These are phyloP conservation scores for Wickerhamiella hasegawae DNA, from an alignment of 805 yeast genomes.

Conservation along the genomic window DNA sequence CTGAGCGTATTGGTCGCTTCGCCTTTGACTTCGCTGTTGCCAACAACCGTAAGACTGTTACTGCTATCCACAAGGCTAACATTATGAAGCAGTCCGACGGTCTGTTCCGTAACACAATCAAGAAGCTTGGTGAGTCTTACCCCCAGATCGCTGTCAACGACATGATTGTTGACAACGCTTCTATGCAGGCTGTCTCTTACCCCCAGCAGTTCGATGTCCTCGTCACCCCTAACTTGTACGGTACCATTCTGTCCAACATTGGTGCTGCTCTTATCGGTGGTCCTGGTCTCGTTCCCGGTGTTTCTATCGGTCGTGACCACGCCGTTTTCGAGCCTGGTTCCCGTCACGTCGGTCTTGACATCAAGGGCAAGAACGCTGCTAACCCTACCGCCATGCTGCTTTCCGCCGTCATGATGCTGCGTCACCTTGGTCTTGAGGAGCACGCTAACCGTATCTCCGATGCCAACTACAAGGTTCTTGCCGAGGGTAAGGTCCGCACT, in stretches of 20 bases:
- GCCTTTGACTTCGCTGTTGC: constrained; percentile 91
- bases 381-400: constrained; percentile 97
- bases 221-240: constrained; percentile 96
- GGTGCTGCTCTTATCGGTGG: constrained; percentile 98
- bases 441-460: constrained; percentile 74
- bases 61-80: constrained; percentile 98
- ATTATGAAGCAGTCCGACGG: constrained; percentile 99
- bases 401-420: constrained; percentile 78
- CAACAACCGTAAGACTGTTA: constrained; percentile 81
- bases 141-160: constrained; percentile 73
- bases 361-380: constrained; percentile 85
- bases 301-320: constrained; percentile 91
- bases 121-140: constrained; percentile 70
- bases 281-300: constrained; percentile 98
- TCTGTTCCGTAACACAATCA: constrained; percentile 84
- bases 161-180: constrained; percentile 96
- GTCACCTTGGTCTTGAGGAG: constrained; percentile 81
- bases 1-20: constrained; percentile 94
- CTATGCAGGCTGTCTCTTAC: constrained; percentile 97
- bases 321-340: constrained; percentile 99
- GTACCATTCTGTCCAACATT: constrained; percentile 91
- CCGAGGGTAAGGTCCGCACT: constrained; percentile 75
- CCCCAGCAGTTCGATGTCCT: constrained; percentile 97
- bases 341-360: constrained; percentile 96
- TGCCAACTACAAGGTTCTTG: constrained; percentile 81